Evolutionary conservation across 148 eudicot genomes (phyloP).

Genomic region (Rhododendron mucronatum): DNA sequence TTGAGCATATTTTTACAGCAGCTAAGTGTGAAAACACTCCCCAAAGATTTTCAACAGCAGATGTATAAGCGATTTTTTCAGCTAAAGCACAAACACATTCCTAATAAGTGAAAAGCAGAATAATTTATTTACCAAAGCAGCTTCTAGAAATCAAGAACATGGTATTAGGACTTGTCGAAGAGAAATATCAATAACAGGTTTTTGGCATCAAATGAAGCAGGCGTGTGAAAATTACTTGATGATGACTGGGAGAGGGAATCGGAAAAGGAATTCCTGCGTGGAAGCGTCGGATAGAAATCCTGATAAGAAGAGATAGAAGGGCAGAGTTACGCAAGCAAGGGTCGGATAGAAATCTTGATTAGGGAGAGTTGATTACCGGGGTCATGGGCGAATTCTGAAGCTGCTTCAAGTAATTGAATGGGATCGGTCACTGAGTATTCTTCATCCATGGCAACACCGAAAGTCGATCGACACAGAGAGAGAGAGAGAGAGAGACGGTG

Average conservation of each 20-base stretch:
- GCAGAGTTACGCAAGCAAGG: background rate
- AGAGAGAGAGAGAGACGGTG: background rate
- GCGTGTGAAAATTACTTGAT: constrained; percentile 40
- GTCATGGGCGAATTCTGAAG: constrained; percentile 51
- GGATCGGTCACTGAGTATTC: constrained; percentile 32
- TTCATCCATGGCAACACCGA: constrained; percentile 21
- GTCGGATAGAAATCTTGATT: constrained; percentile 40
- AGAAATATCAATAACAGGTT: background rate
- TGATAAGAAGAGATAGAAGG: constrained; percentile 18
- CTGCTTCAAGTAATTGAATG: constrained; percentile 36
- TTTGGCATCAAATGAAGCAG: background rate
- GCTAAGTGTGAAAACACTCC: background rate
- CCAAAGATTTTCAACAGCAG: background rate
- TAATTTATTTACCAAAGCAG: background rate
- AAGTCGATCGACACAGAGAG: background rate
- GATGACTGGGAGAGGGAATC: constrained; percentile 76
- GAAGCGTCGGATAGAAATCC: constrained; percentile 54
- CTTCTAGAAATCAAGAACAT: background rate
- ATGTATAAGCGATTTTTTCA: background rate
- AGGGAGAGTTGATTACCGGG: constrained; percentile 24
- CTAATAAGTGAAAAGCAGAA: background rate
- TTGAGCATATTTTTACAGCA: background rate
- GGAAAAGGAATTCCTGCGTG: constrained; percentile 55
- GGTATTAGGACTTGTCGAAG: background rate
- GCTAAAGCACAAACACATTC: background rate